Percentiles rank a stretch among this genome's conserved stretches.
These are phyloP conservation scores for Lojkania enalia DNA, from an alignment of 2,329 filamentous ascomycete genomes.

Conservation along the genomic window DNA sequence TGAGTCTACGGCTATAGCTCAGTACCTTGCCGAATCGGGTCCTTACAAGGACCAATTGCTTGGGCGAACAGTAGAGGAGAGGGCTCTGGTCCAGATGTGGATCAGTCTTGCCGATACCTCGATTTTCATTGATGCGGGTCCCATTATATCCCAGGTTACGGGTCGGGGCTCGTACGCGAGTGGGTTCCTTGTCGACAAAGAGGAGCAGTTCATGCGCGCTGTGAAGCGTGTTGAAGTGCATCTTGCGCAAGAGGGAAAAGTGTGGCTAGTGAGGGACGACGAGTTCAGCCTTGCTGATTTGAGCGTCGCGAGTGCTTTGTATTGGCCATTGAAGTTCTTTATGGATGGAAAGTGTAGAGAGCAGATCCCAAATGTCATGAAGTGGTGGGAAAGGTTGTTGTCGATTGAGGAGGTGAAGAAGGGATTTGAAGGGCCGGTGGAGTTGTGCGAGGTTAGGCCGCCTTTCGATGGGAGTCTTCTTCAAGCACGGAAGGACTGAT, in stretches of 20 bases:
- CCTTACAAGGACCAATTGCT: constrained; percentile 51
- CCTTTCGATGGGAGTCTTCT: not conserved
- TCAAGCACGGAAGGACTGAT: not conserved
- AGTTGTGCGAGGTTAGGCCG: constrained; percentile 8
- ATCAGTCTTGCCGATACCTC: constrained; percentile 23
- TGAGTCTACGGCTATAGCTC: constrained; percentile 54
- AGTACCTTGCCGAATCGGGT: constrained; percentile 52
- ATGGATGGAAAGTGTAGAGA: constrained; percentile 21
- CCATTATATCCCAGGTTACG: constrained; percentile 15
- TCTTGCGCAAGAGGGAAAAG: constrained; percentile 13
- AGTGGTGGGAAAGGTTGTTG: constrained; percentile 26
- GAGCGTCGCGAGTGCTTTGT: constrained; percentile 21
- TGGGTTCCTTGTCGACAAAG: constrained; percentile 10
- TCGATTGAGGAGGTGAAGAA: constrained; percentile 17
- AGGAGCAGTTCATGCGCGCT: constrained; percentile 13
- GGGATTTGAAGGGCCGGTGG: constrained; percentile 16
- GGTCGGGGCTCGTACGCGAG: constrained; percentile 19
- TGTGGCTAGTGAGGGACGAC: constrained; percentile 23
- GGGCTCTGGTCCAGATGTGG: constrained; percentile 53
- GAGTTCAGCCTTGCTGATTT: constrained; percentile 27
- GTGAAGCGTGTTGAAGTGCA: constrained; percentile 19
- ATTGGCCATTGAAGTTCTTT: constrained; percentile 20
- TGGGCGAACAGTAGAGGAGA: constrained; percentile 47
- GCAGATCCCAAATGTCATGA: constrained; percentile 18
- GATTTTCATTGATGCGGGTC: constrained; percentile 11